Evolutionary conservation across 345 rosid genomes (phyloP), one percentile per base, ranked within the genome.

Genomic region (Ceriops decandra): DNA sequence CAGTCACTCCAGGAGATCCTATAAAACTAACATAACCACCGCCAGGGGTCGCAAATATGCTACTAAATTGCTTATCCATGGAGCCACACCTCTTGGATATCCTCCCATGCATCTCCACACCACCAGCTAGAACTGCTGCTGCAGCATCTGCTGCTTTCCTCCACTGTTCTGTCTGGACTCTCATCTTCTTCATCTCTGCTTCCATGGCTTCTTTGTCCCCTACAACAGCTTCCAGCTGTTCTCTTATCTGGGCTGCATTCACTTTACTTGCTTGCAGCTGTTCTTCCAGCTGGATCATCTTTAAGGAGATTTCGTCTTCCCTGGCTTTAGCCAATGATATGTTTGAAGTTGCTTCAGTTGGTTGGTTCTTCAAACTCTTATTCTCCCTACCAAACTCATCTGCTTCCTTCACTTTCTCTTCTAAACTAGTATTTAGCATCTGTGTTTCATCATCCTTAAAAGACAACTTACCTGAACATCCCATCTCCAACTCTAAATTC

Each of bases 151-250:
- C 98, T 0, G 96, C 97, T 76, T 93, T 93, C 75, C 84, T 82
- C 98, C 98, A 93, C 70, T 93, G 97, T 81, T 89, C 97, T 26
- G 97, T 91, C 79, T 93, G 98, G 53, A 88, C 88, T 67, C 84
- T 84, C 63, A 93, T 82, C 81, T 78, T 89, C 84, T 81, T 89
- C 92, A 91, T 91, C 84, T 91, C 98, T 0, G 77, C 75, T 74
- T 93, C 97, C 71, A 90, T 54, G 24, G 75, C 84, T 27, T 79
- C 80, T 58, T 89, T 90, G 9, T 75, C 91, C 60, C 81, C 87
- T 80, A 80, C 90, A 26, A 67, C 70, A 52, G 80, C 71, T 76
- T 85, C 82, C 27, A 89, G 82, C 74, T 84, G 83, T 72, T 75
- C 86, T 69, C 81, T 82, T 57, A 88, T 31, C 66, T 76, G 64